Base-by-base conservation (phyloP, 2,329 filamentous ascomycete species). In the Fusarium odoratissimum region DNA sequence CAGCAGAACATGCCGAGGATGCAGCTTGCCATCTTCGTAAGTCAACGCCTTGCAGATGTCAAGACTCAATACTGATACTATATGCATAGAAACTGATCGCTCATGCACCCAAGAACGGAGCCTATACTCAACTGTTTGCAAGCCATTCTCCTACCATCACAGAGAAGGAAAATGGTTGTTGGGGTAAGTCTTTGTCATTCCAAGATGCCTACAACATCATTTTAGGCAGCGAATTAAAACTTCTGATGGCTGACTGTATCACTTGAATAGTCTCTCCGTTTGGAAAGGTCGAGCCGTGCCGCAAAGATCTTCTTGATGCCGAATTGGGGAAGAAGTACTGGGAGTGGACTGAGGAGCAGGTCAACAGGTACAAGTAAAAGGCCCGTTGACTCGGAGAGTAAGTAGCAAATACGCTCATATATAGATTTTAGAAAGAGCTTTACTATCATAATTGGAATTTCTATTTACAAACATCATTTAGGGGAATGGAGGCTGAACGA, bases 11-110 rank as follows among this genome's bases (percentile, higher is more conserved):
- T 52, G 33, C 49, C 49, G 0, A 52, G 33, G 1, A 28, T 52
- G 9, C 49, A 38, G 19, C 49, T 52, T n/a, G 49, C 49, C 3
- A 52, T 52, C 23, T 38, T 52, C 0, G 49, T 52, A 13, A 52
- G 49, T 38, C 3, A 5, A 5, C 10, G 0, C 0, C 10, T 21
- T 7, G 13, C 3, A 38, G 2, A 12, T 6, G 3, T 8, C 0
- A 0, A 9, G 14, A 8, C 7, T 16, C 0, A 1, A n/a, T 0
- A n/a, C 19, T 37, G 4, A 52, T 4, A n/a, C n/a, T n/a, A n/a
- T n/a, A n/a, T 8, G 4, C 5, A 0, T 16, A 52, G 49, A 38
- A 37, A 52, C 33, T 52, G 5, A 52, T 52, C 2, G 17, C 33
- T 7, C 33, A 52, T 5, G 33, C 49, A 7, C 49, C 33, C 6